Evolutionary conservation across 2,329 filamentous ascomycete genomes (phyloP), one percentile per base, ranked within the genome.

Genomic region (Torrubiella hemipterigena): DNA sequence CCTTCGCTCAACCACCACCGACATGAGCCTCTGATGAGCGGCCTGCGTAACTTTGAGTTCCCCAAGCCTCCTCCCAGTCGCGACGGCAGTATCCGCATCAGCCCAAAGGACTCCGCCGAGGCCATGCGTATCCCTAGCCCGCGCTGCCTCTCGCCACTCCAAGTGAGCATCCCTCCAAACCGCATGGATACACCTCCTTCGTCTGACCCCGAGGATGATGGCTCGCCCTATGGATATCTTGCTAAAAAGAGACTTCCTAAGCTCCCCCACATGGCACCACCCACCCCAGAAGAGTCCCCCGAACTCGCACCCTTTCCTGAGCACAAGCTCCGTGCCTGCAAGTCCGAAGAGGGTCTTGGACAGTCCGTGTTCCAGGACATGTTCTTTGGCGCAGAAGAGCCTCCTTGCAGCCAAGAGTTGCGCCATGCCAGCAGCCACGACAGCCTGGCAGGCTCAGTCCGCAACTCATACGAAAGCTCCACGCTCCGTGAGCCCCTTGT

Each of bases 401-500:
- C 43, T 3, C n/a, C n/a, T n/a, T n/a, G n/a, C n/a, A n/a, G n/a
- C n/a, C n/a, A n/a, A n/a, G n/a, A n/a, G n/a, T 37, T 52, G 15
- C 42, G 42, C 14, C 44, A 42, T 28, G 40, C 50, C 6, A 41
- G 37, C 32, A 52, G 52, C 25, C 48, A 51, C 20, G 48, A 48
- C 0, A 55, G 50, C 28, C 27, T 49, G 12, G 45, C 50, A 2
- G 40, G 47, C 3, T 54, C 54, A 8, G 38, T 40, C 20, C 39
- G 41, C 29, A 21, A 34, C 29, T 48, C 51, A 3, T 45, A 49
- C 13, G 42, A 46, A 17, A 54, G 54, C 32, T 46, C 52, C 2
- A 54, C 59, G 2, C 55, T 73, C 4, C 52, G 55, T 27, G 69
- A 73, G 41, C 69, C 69, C 6, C 61, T 61, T 22, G 50, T 73